Conservation (phyloP, 2,329 filamentous ascomycete genomes). For the Gliomastix tumulicola region DNA sequence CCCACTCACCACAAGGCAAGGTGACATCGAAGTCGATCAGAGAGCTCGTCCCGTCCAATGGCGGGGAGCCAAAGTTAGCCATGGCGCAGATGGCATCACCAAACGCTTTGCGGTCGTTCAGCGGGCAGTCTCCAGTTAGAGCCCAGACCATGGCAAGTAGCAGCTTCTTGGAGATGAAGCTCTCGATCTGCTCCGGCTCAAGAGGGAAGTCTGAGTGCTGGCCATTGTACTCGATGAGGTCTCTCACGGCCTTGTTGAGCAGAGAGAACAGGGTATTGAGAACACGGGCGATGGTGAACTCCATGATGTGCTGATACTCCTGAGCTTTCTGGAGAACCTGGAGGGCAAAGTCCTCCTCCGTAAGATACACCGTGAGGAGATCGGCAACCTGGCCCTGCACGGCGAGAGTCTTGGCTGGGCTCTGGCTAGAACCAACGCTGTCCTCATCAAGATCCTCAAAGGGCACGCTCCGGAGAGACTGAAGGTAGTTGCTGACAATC, state of each 20-base stretch:
- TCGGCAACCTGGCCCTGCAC: constrained; percentile 76
- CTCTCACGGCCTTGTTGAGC: constrained; percentile 86
- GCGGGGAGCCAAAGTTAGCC: constrained; percentile 79
- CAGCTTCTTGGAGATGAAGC: constrained; percentile 88
- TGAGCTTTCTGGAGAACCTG: constrained; percentile 70
- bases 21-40: constrained; percentile 94
- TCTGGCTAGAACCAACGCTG: constrained; percentile 66
- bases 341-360: constrained; percentile 71
- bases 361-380: constrained; percentile 68
- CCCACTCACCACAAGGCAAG: constrained; percentile 83
- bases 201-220: constrained; percentile 93
- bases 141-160: constrained; percentile 92
- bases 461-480: constrained; percentile 70
- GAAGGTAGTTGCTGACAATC: constrained; percentile 88
- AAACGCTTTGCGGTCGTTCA: constrained; percentile 80
- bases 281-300: constrained; percentile 86
- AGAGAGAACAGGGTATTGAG: constrained; percentile 92
- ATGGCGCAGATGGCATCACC: constrained; percentile 78
- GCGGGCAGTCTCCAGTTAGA: constrained; percentile 87
- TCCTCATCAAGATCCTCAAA: constrained; percentile 98
- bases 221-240: constrained; percentile 90
- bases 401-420: constrained; percentile 69
- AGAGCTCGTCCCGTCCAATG: constrained; percentile 69
- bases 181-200: constrained; percentile 82
- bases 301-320: constrained; percentile 93